Evolutionary conservation across 768 basidiomycete species (phyloP), one percentile per base, ranked within the genome.

Genomic region (Russula olivacea): DNA sequence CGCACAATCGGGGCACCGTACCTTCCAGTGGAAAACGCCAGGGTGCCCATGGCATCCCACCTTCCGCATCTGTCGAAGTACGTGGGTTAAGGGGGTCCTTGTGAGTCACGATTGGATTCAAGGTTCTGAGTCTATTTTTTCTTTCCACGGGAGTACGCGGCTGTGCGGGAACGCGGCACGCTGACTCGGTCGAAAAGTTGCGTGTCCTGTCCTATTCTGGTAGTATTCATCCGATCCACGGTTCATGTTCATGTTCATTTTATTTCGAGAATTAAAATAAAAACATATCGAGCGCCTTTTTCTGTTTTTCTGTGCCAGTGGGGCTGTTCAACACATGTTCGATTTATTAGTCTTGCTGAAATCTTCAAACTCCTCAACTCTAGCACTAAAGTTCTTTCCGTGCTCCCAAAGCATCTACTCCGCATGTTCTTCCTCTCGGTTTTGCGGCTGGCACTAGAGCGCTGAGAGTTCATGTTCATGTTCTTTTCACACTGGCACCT

Each of bases 41-140:
- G 11, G 19, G 40, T n/a, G 48, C 23, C 23, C 49, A 45, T 28
- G 17, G 25, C 23, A 36, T 53, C 28, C 49, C 15, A 28, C 19
- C 30, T 51, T 63, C 56, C 61, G 40, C 40, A 62, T 62, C 30
- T 41, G 38, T 38, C 57, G 9, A 49, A 41, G 21, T 47, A 5
- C 4, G 47, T 54, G 43, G 56, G 43, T 47, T 53, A 56, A 53
- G 43, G 56, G 56, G 56, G 21, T 2, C 5, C 8, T 41, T 23
- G 23, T 36, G 62, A 63, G 62, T 63, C 62, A 63, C 43, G 14
- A 58, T 58, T 51, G 12, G 41, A 17, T 45, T 62, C 34, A 11
- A n/a, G 4, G 4, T 36, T 28, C 3, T 17, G 14, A 36, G 36
- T 36, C 36, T 36, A 12, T 36, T 34, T 34, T 32, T 32, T 43